Evolutionary conservation across 768 basidiomycete species (phyloP), one percentile per base, ranked within the genome.

Genomic region (Tulasnella sp.): DNA sequence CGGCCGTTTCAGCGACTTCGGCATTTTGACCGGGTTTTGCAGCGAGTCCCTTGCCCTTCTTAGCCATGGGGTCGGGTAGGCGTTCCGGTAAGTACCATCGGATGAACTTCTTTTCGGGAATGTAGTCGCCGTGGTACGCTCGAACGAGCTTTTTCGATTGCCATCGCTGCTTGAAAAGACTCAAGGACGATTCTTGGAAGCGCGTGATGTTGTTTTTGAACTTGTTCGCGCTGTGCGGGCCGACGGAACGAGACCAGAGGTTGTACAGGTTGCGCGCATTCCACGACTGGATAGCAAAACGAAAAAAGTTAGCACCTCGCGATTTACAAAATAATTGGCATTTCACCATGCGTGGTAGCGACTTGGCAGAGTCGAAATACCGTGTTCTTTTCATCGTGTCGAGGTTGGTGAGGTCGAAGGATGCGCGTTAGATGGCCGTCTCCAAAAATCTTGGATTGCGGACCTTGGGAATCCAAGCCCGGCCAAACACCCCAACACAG

Each of bases 91-190:
- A 89, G 85, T 96, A 99, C 93, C 95, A 96, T 79, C 93, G 91
- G 84, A 96, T 96, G 89, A 98, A 99, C 48, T 92, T 92, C 83
- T 92, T 93, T 87, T 97, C 95, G 76, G 92, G 92, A 81, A 98
- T 96, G 84, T 90, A 93, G 88, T 98, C 97, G 34, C 97, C 96
- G 84, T 99, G 98, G 88, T 99, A 99, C 5, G 91, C 97, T 78
- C 97, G 92, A 42, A 95, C 89, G 80, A 95, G 90, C 5, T 92
- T 89, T 86, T 97, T 98, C 18, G 94, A 91, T 27, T 87, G 87
- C 95, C 96, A 98, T 56, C 96, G 93, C 83, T 97, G 94, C 85
- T 97, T 94, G 87, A 94, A 98, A 48, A 98, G 89, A 0, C 93
- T 91, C 62, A 87, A 85, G 44, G 86, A 83, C 40, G 90, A 89